These are phyloP conservation scores for Sphaerosporella brunnea DNA, from an alignment of 495 filamentous ascomycete genomes.

Conservation along the genomic window DNA sequence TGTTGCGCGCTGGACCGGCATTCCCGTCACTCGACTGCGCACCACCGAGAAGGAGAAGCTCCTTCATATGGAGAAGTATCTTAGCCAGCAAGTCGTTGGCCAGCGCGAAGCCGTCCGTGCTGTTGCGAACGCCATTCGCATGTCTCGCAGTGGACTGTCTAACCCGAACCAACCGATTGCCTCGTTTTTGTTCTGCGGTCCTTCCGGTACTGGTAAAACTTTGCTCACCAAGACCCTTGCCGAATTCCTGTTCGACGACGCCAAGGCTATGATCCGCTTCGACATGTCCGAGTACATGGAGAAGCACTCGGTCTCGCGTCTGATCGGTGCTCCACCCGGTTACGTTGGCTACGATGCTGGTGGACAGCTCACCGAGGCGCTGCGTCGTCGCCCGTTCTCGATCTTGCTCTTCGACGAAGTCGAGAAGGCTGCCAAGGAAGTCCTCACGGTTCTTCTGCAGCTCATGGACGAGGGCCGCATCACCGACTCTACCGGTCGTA, in stretches of 20 bases:
- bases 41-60: slow-evolving; percentile 96
- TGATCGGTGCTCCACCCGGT: slow-evolving; percentile 94
- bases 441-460: slow-evolving; percentile 86
- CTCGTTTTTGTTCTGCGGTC: slow-evolving; percentile 95
- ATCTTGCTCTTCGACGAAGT: slow-evolving; percentile 96
- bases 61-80: slow-evolving; percentile 75
- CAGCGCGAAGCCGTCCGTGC: slow-evolving; percentile 88
- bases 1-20: slow-evolving; percentile 87
- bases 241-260: slow-evolving; percentile 94
- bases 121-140: slow-evolving; percentile 85
- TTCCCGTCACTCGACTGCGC: slow-evolving; percentile 81
- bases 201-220: slow-evolving; percentile 94
- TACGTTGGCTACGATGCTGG: slow-evolving; percentile 95
- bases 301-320: slow-evolving; percentile 82
- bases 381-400: slow-evolving; percentile 87
- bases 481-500: slow-evolving; percentile 87
- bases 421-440: slow-evolving; percentile 95
- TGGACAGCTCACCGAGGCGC: slow-evolving; percentile 83
- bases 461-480: slow-evolving; percentile 99
- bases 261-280: slow-evolving; percentile 95
- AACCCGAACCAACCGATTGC: slow-evolving; percentile 85
- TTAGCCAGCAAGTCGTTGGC: slow-evolving; percentile 70
- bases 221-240: slow-evolving; percentile 89
- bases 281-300: slow-evolving; percentile 99
- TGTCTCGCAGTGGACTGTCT: slow-evolving; percentile 79